Evolutionary conservation across 345 rosid species (phyloP), one percentile per base, ranked within the genome.

Genomic region (Salix suchowensis): DNA sequence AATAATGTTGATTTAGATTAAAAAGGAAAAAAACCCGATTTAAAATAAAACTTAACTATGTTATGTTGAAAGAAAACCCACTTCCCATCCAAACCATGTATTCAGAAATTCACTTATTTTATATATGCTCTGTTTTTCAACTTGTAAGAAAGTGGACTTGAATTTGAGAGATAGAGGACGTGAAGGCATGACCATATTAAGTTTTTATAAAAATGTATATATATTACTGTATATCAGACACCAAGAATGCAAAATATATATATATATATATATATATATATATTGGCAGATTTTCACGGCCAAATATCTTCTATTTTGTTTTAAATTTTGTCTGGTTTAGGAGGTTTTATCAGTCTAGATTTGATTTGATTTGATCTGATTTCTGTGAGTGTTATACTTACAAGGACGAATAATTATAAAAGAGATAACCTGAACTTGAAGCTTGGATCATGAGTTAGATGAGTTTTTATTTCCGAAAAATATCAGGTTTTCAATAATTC

Each of bases 181-280:
- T 84, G 88, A 64, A 75, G 65, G 76, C 87, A 82, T 83, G 79
- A 81, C 61, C 34, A 64, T 55, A 42, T 42, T 10, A 64, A 55
- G 37, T 36, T 36, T 0, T 36, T 36, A 37, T 32, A 13, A 32
- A 28, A 30, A 60, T 15, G 11, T 14, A 30, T 9, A 30, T 4
- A 19, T n/a, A 34, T 40, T n/a, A 23, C 4, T 58, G 62, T 42
- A 21, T 9, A n/a, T n/a, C 62, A 55, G 62, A 55, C 26, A 55
- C 62, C 28, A 55, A n/a, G 62, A 55, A 55, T 12, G 44, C 44
- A 40, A 30, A 0, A 4, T 34, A 34, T 34, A 34, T 34, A 32
- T 32, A 34, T 34, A 34, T 34, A 34, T 1, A 4, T 34, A 34
- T 34, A 34, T 34, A 32, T 32, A 34, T 34, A 34, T 34, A 34